These are phyloP conservation scores for Prunus kanzakura DNA, from an alignment of 306 rosid species.

Conservation along the genomic window DNA sequence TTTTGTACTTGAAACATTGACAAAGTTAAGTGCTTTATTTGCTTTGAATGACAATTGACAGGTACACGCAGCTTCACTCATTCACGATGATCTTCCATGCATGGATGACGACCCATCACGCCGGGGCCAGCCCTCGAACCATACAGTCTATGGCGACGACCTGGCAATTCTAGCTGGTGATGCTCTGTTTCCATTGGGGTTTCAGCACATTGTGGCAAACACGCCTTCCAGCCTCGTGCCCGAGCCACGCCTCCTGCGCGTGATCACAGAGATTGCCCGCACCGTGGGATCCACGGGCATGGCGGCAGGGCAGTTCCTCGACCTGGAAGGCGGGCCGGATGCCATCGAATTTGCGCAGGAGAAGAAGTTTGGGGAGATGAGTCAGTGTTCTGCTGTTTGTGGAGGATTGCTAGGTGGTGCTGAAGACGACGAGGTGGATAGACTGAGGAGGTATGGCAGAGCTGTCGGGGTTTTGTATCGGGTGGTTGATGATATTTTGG, in stretches of 20 bases:
- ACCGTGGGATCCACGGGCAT: conserved; percentile 91
- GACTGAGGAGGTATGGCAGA: conserved; percentile 83
- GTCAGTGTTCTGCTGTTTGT: conserved; percentile 90
- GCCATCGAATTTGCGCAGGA: conserved; percentile 74
- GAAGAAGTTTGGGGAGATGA: conserved; percentile 94
- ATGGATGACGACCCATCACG: conserved; percentile 89
- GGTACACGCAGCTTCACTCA: conserved; percentile 94
- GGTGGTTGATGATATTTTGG: conserved; percentile 70
- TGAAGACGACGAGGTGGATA: conserved; percentile 64
- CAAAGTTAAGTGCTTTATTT: background rate
- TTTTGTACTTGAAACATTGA: background rate
- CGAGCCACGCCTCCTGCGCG: conserved; percentile 63
- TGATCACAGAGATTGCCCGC: conserved; percentile 79
- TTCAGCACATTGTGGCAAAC: conserved; percentile 81
- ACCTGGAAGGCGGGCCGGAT: conserved; percentile 71
- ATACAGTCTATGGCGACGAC: conserved; percentile 75
- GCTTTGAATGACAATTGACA: conserved; percentile 26
- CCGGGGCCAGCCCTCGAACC: conserved; percentile 89
- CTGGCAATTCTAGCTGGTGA: conserved; percentile 93
- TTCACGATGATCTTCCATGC: conserved; percentile 94
- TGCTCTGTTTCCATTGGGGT: conserved; percentile 89
- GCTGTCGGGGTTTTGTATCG: conserved; percentile 80
- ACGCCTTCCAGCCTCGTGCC: conserved; percentile 77
- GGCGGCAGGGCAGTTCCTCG: conserved; percentile 97
- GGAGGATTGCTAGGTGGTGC: conserved; percentile 91